Evolutionary conservation across 805 yeast genomes (phyloP), one percentile per base, ranked within the genome.

Genomic region (Danielozyma ontarioensis): DNA sequence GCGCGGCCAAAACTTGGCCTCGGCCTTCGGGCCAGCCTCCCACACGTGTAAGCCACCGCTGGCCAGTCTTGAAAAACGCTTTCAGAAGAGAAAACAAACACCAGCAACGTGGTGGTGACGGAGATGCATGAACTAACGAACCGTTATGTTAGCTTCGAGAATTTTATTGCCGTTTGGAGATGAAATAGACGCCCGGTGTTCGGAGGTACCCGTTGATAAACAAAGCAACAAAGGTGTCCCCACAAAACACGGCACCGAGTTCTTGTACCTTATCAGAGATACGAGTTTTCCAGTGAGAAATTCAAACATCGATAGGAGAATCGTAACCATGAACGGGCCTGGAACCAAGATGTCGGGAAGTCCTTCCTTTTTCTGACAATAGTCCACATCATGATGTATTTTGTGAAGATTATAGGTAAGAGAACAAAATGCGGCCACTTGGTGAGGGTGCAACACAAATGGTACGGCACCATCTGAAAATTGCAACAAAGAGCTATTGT

Each of bases 351-450:
- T 54, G 23, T 66, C 63, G 0, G 80, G 78, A 31, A 86, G 74
- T 1, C 73, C 67, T 48, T 90, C 97, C 2, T 46, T 35, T 13
- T 30, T n/a, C 3, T 34, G 44, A 5, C 86, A 70, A 51, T 84
- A 85, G 1, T 42, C 42, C 4, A 55, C 52, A 49, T 85, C 84
- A 54, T 78, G 80, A 58, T 90, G 98, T 25, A 90, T 85, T 37
- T 72, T 70, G 57, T 90, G 98, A 3, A 94, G 69, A 53, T 90
- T 90, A 59, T 79, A 80, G 1, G 93, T 80, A 33, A 93, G 54
- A 10, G 85, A 81, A 28, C 90, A 79, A 58, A 78, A 84, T 40
- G 86, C 62, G 42, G 78, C 69, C 23, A 78, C 63, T 25, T 75
- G 65, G 5, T 64, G 49, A 34, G 59, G 57, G 4, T 72, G 50